Percentiles rank a stretch among this genome's conserved stretches.
Conservation (phyloP, 345 rosid genomes). For the Tarenaya hassleriana region DNA sequence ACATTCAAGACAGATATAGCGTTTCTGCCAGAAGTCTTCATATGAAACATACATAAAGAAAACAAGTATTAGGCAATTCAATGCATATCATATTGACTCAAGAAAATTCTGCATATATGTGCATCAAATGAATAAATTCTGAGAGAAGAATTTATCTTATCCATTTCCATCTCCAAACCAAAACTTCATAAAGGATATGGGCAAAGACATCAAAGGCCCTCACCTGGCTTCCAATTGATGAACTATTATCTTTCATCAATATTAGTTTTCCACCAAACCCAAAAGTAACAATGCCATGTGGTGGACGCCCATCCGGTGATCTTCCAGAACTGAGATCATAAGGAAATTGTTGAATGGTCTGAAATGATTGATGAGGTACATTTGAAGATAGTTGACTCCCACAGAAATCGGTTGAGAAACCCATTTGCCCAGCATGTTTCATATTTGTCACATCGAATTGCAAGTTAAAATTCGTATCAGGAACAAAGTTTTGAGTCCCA, state of each 20-base stretch:
- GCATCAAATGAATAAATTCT: too few species aligned
- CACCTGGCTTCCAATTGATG: slow-evolving; percentile 60
- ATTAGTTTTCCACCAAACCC: slow-evolving; percentile 84
- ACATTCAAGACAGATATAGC: slow-evolving; percentile 54
- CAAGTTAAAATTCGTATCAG: slow-evolving; percentile 33
- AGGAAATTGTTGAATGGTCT: slow-evolving; percentile 40
- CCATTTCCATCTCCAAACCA: neutral
- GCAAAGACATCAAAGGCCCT: slow-evolving; percentile 13
- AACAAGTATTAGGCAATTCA: neutral
- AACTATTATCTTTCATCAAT: slow-evolving; percentile 48
- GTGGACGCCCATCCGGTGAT: slow-evolving; percentile 82
- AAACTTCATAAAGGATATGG: neutral
- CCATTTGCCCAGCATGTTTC: slow-evolving; percentile 37
- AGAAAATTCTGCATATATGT: too few species aligned
- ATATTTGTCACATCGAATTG: slow-evolving; percentile 34
- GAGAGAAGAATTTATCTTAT: neutral
- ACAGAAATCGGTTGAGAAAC: slow-evolving; percentile 39
- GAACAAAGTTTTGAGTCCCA: slow-evolving; percentile 37
- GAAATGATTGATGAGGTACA: slow-evolving; percentile 38
- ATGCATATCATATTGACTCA: neutral
- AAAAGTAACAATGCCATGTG: slow-evolving; percentile 72
- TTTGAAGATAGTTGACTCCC: slow-evolving; percentile 33
- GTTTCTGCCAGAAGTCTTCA: slow-evolving; percentile 46
- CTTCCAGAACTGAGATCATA: slow-evolving; percentile 40
- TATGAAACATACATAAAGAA: slow-evolving; percentile 19